phyloP scores from a whole-genome alignment of 139 green algal species.

The Chlamydomonas schloesseri region DNA sequence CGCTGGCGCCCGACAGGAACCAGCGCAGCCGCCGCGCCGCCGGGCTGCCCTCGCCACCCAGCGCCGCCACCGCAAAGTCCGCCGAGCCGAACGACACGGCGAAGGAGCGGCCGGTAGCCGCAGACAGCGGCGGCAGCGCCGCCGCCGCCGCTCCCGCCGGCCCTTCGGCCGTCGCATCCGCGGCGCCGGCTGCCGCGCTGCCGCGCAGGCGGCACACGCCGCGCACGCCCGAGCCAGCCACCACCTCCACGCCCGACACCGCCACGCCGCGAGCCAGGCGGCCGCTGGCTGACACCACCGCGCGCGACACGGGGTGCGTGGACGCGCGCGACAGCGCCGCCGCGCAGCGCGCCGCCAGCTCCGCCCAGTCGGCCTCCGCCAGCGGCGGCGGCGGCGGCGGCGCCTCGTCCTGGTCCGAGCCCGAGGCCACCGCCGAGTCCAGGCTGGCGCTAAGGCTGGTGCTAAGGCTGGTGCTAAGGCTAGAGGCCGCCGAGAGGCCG shows the following conservation, averaged over 20 bases:
- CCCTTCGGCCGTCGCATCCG: too few relatives aligned
- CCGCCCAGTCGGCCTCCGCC: neutral
- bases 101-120: neutral
- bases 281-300: constrained; percentile 52
- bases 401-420: neutral
- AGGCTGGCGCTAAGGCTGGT: neutral
- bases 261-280: constrained; percentile 31
- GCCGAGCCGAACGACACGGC: constrained; percentile 70
- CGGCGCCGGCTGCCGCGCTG: too few relatives aligned
- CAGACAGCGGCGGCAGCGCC: too few relatives aligned
- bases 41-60: neutral
- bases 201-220: constrained; percentile 53
- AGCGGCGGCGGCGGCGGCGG: too few relatives aligned
- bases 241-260: constrained; percentile 49
- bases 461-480: too few relatives aligned
- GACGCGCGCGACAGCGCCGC: constrained; percentile 59
- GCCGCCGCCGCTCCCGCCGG: too few relatives aligned
- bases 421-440: neutral
- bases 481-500: too few relatives aligned
- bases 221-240: constrained; percentile 62
- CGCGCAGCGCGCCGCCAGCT: constrained; percentile 57
- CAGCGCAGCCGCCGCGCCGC: neutral
- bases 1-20: neutral
- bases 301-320: constrained; percentile 66
- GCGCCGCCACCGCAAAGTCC: constrained; percentile 59